phyloP scores from a whole-genome alignment of 192 early-diverging fungal species.

The Coemansia sp. region DNA sequence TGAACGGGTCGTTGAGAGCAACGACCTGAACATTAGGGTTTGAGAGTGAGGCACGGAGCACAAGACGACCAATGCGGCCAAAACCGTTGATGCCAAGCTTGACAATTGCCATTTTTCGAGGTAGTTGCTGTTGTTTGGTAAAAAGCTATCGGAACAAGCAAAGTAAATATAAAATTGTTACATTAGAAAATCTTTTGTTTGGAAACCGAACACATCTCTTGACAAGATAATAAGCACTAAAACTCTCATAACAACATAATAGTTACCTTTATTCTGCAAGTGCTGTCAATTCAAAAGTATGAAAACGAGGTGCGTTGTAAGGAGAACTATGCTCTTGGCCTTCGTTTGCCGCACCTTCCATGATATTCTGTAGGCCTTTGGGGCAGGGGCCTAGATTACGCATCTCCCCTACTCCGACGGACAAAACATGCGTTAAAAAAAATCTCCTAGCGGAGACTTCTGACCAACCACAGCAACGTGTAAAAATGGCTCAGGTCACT shows the following conservation, averaged over 20 bases:
- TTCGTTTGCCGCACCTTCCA: neutral
- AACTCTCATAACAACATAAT: neutral
- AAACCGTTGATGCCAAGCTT: conserved; percentile 74
- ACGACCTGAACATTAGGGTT: conserved; percentile 74
- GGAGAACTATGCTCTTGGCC: neutral
- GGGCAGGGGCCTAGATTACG: neutral
- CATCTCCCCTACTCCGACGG: neutral
- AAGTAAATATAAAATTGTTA: neutral
- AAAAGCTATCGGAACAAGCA: neutral
- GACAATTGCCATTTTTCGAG: conserved; percentile 27
- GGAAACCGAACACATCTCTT: neutral
- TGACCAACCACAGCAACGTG: neutral
- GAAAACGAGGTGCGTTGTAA: neutral
- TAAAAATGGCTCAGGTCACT: neutral
- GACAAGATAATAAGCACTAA: neutral
- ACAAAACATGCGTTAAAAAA: neutral
- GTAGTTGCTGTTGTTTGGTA: neutral
- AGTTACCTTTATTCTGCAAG: conserved; percentile 8
- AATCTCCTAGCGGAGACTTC: neutral
- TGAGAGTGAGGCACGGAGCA: conserved; percentile 82
- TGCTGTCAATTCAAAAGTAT: neutral
- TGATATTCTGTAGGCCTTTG: neutral
- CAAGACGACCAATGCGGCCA: conserved; percentile 98
- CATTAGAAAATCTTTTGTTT: neutral
- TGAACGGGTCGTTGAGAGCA: conserved; percentile 97